phyloP scores from a whole-genome alignment of 306 rosid genomes.

The Vachellia collinsii region DNA sequence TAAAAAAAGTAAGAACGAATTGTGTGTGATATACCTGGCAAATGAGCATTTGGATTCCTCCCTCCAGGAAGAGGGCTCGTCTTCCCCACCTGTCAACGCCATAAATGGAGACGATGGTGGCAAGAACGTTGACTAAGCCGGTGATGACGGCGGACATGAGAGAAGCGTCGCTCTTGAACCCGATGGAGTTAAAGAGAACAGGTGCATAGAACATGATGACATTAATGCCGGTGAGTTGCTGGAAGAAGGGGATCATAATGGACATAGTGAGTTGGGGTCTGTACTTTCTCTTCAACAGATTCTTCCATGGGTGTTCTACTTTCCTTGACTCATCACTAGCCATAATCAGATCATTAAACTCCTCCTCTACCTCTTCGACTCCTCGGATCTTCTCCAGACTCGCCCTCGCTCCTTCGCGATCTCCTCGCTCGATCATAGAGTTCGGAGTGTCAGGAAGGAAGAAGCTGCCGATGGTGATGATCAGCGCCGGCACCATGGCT shows the following conservation, averaged over 20 bases:
- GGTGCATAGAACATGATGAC: slow-evolving; percentile 8
- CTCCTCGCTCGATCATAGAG: slow-evolving; percentile 4
- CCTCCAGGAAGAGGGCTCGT: background rate
- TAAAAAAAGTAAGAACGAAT: background rate
- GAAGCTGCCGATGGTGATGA: background rate
- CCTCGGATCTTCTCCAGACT: background rate
- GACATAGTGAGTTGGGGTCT: slow-evolving; percentile 2
- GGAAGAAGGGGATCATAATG: slow-evolving; percentile 1
- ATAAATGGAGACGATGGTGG: background rate
- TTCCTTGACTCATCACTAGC: background rate
- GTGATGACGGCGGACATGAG: slow-evolving; percentile 4
- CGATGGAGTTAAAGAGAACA: background rate
- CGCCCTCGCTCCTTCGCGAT: background rate
- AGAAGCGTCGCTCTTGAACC: background rate
- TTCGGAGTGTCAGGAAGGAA: background rate
- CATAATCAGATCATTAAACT: background rate
- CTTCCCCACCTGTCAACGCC: slow-evolving; percentile 5
- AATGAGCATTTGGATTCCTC: slow-evolving; percentile 1
- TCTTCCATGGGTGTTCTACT: background rate
- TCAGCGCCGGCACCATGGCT: background rate
- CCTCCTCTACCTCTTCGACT: background rate
- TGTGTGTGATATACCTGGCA: background rate
- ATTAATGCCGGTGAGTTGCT: background rate
- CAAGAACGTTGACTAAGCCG: background rate
- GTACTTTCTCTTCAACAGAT: background rate